Conservation (phyloP, 805 yeast genomes). For the Candida pseudofarinosa region DNA sequence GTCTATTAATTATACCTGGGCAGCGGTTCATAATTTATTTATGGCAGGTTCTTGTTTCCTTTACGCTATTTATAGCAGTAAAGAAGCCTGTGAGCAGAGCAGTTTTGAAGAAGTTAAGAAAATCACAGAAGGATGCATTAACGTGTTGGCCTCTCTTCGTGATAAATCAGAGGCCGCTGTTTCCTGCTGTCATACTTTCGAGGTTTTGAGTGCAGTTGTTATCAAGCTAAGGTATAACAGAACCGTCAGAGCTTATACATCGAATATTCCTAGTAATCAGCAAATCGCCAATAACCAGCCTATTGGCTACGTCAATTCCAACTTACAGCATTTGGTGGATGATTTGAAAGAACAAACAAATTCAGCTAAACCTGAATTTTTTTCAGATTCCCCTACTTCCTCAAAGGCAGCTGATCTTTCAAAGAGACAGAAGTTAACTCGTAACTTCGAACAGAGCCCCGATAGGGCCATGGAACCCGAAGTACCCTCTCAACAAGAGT, state of each 20-base stretch:
- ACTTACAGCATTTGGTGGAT: constrained; percentile 36
- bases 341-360: constrained; percentile 14
- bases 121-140: constrained; percentile 52
- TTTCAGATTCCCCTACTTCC: background rate
- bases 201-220: constrained; percentile 68
- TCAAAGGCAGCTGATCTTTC: background rate
- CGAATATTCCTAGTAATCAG: constrained; percentile 19
- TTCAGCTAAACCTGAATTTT: background rate
- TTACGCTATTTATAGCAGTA: constrained; percentile 69
- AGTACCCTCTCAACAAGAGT: background rate
- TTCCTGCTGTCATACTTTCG: constrained; percentile 67
- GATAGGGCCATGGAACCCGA: background rate
- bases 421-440: background rate
- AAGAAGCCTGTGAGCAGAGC: constrained; percentile 45
- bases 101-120: constrained; percentile 40
- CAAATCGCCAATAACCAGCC: constrained; percentile 24
- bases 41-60: constrained; percentile 86
- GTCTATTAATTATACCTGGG: constrained; percentile 84
- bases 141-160: constrained; percentile 55
- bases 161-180: constrained; percentile 78
- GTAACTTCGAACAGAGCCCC: background rate
- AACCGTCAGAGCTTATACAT: constrained; percentile 17
- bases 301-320: constrained; percentile 35
- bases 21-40: constrained; percentile 82
- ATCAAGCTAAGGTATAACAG: constrained; percentile 51